Evolutionary conservation across 192 early-diverging fungal genomes (phyloP), one percentile per base, ranked within the genome.

Genomic region (Pilaira anomala): DNA sequence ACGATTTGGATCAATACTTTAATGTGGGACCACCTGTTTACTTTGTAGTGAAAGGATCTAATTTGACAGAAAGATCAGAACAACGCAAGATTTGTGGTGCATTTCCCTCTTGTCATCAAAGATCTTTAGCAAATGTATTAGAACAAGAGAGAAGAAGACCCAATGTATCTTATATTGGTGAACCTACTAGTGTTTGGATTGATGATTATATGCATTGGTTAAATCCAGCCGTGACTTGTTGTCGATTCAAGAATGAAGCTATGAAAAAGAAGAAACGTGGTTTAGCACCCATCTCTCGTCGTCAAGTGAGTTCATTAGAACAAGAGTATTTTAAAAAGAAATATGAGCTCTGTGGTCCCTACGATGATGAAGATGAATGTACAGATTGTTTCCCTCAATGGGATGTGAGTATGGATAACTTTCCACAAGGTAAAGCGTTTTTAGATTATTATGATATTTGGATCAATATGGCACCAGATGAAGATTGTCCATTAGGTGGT

Each of bases 161-260:
- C 7, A 24, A 74, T 7, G 76, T 85, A 6, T 86, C 84, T 2
- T 84, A 70, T 56, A 81, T 87, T 48, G 86, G 82, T 7, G 78
- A 85, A 42, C 84, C 86, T 2, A 78, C 86, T 1, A 68, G 80
- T 24, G 77, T 79, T 13, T 87, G 86, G 86, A 63, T 86, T 8
- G 86, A 87, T 56, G 86, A 87, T 63, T 85, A 81, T 49, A 63
- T 86, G 19, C 77, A 82, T 60, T 87, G 86, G 86, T 71, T 85
- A 13, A 87, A 80, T 50, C 85, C 85, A 6, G 69, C 69, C 7
- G 65, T 83, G 21, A 80, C 75, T 19, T 87, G 85, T 59, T 87
- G 85, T 68, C 69, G 76, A 3, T 75, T 80, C 26, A 70, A 78
- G 30, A 80, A 81, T 53, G 16, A 45, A 26, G 53, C 49, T 3